A percentile compares a stretch with the other conserved stretches of the same genome.
These are phyloP conservation scores for Leccinum barrowsii DNA, from an alignment of 768 basidiomycete genomes.

Conservation along the genomic window DNA sequence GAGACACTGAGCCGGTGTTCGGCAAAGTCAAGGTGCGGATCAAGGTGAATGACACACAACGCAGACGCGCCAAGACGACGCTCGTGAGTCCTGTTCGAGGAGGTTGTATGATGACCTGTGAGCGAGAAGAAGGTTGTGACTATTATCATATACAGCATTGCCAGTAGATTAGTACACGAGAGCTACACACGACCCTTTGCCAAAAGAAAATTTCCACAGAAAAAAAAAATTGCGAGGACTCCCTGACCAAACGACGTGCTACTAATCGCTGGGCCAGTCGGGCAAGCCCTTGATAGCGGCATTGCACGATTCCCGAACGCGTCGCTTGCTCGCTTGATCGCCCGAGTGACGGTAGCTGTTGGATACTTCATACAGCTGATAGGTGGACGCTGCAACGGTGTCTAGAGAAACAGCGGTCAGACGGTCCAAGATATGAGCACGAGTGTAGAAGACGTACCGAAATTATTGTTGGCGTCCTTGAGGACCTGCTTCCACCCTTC, in stretches of 20 bases:
- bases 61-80: conserved; percentile 85
- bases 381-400: conserved; percentile 62
- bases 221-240: neutral
- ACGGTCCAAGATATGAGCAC: neutral
- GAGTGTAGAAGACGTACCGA: conserved; percentile 38
- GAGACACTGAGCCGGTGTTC: conserved; percentile 50
- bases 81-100: conserved; percentile 59
- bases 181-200: conserved; percentile 1
- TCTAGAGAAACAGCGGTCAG: conserved; percentile 11
- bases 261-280: conserved; percentile 56
- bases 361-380: conserved; percentile 76
- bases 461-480: conserved; percentile 53
- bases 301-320: conserved; percentile 77
- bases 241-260: neutral
- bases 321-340: conserved; percentile 65
- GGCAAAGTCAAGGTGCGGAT: conserved; percentile 92
- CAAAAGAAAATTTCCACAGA: neutral
- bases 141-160: neutral
- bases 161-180: conserved; percentile 6
- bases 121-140: neutral
- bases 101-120: conserved; percentile 30
- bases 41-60: conserved; percentile 86
- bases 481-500: conserved; percentile 55
- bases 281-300: conserved; percentile 70
- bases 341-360: conserved; percentile 70